Conservation (phyloP, 192 early-diverging fungal genomes). For the Glomus cerebriforme region DNA sequence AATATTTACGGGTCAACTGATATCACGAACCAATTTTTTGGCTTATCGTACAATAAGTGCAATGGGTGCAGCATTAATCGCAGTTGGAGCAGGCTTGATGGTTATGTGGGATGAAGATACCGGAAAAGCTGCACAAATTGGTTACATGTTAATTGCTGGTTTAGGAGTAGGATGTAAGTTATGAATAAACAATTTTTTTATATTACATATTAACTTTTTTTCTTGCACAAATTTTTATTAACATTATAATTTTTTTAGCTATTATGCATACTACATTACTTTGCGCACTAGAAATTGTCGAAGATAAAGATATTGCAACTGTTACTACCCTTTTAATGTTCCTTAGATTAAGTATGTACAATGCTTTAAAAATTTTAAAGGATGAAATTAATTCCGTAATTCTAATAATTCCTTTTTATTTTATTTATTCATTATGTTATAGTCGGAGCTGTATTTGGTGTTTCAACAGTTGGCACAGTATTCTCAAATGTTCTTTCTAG, state of each 20-base stretch:
- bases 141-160: slow-evolving; percentile 70
- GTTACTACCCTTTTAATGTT: slow-evolving; percentile 73
- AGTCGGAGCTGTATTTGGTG: slow-evolving; percentile 58
- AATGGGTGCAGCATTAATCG: slow-evolving; percentile 62
- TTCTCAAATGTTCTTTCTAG: slow-evolving; percentile 55
- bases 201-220: not conserved
- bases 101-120: slow-evolving; percentile 58
- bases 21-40: slow-evolving; percentile 51
- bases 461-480: slow-evolving; percentile 66
- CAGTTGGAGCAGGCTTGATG: slow-evolving; percentile 65
- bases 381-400: no score
- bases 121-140: slow-evolving; percentile 52
- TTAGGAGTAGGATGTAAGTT: slow-evolving; percentile 62
- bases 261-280: slow-evolving; percentile 76
- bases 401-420: no score
- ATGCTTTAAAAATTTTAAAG: no score
- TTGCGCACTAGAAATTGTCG: slow-evolving; percentile 70
- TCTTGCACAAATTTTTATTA: no score
- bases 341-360: slow-evolving; percentile 41
- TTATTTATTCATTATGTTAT: no score
- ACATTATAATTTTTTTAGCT: slow-evolving; percentile 16
- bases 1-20: slow-evolving; percentile 64
- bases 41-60: slow-evolving; percentile 66
- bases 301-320: slow-evolving; percentile 65
- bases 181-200: no score